Evolutionary conservation across 2,329 filamentous ascomycete genomes (phyloP).

Genomic region (Pseudopithomyces maydicus): DNA sequence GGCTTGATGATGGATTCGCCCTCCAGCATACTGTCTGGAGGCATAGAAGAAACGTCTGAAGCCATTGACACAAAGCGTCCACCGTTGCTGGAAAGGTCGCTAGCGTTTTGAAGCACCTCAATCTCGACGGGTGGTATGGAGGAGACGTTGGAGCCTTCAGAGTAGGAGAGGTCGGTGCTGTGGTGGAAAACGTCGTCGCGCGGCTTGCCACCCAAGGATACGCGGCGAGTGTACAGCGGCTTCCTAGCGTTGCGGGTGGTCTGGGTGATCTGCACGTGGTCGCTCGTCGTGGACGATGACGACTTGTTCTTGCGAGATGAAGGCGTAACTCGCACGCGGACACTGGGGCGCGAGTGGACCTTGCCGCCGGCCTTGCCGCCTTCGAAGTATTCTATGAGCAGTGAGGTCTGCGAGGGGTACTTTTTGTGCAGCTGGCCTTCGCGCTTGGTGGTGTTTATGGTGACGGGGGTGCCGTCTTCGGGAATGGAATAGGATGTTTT

Average conservation of each 20-base stretch:
- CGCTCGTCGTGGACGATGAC: conserved; percentile 63
- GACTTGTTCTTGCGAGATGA: conserved; percentile 58
- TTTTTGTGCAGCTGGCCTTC: conserved; percentile 62
- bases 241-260: conserved; percentile 71
- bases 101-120: conserved; percentile 75
- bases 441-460: conserved; percentile 77
- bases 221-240: conserved; percentile 70
- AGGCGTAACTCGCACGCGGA: conserved; percentile 79
- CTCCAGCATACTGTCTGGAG: conserved; percentile 72
- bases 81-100: conserved; percentile 70
- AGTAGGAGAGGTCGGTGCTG: conserved; percentile 65
- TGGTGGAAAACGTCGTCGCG: conserved; percentile 41
- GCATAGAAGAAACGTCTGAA: conserved; percentile 88
- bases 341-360: conserved; percentile 76
- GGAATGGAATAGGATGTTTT: conserved; percentile 78
- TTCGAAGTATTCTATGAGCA: conserved; percentile 95
- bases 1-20: conserved; percentile 53
- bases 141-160: conserved; percentile 78
- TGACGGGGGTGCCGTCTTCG: conserved; percentile 88
- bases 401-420: conserved; percentile 78
- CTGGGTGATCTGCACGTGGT: conserved; percentile 87
- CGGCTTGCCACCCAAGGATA: conserved; percentile 62
- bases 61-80: conserved; percentile 69
- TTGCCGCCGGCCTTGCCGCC: conserved; percentile 69
- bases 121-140: conserved; percentile 79